A percentile compares a stretch with the other conserved stretches of the same genome.
Evolutionary conservation across 768 basidiomycete species (phyloP).

Genomic region (Galerina marginata): DNA sequence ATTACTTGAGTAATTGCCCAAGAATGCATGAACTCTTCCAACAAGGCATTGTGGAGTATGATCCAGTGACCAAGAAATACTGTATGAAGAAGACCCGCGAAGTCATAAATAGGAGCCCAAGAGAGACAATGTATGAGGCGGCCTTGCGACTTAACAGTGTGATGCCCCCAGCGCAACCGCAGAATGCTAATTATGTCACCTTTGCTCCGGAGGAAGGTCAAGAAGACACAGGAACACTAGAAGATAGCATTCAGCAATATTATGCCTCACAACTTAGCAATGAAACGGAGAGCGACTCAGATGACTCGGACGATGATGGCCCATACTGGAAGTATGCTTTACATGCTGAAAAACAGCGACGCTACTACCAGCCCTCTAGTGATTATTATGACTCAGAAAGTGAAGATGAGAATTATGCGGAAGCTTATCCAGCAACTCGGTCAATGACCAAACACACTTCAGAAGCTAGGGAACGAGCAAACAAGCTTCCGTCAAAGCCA

Average conservation of each 20-base stretch:
- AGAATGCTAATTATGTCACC: not conserved
- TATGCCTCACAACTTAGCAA: not conserved
- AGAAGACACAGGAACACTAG: not conserved
- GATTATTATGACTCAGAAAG: not conserved
- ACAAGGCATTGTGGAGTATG: not conserved
- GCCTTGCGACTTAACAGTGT: not conserved
- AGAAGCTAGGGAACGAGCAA: slow-evolving; percentile 1
- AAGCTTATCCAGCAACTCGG: not conserved
- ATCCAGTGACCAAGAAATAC: not conserved
- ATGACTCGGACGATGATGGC: not conserved
- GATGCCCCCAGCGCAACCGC: not conserved
- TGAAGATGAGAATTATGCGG: not conserved
- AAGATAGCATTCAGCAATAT: not conserved
- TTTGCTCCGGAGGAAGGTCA: not conserved
- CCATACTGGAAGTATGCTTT: slow-evolving; percentile 1
- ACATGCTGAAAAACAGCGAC: not conserved
- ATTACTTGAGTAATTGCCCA: slow-evolving; percentile 6
- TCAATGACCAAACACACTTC: not conserved
- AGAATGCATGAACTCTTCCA: slow-evolving; percentile 7
- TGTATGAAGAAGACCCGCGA: not conserved
- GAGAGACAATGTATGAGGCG: slow-evolving; percentile 1
- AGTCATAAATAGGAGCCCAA: not conserved
- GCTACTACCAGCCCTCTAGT: not conserved
- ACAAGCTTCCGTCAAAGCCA: not conserved
- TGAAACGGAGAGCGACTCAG: not conserved